Percentiles rank a stretch among this genome's conserved stretches.
Evolutionary conservation across 305 asterid species (phyloP).

Genomic region (Lippia alba): DNA sequence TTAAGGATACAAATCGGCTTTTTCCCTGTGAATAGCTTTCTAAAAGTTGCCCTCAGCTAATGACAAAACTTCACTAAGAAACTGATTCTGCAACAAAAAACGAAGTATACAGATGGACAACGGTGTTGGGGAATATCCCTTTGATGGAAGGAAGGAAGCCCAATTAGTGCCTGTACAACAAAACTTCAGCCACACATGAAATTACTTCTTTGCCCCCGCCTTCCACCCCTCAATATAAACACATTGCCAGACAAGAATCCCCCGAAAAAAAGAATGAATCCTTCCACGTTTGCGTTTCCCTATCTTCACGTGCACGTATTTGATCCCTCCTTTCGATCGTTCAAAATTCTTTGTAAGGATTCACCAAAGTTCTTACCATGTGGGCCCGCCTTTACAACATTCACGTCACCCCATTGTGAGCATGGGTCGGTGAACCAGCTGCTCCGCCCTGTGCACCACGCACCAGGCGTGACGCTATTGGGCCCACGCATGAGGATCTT

Average conservation of each 20-base stretch:
- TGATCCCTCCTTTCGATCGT: slow-evolving; percentile 53
- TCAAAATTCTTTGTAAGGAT: slow-evolving; percentile 55
- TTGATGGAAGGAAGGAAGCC: slow-evolving; percentile 35
- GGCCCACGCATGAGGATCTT: slow-evolving; percentile 69
- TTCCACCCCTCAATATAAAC: slow-evolving; percentile 38
- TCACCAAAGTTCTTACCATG: slow-evolving; percentile 54
- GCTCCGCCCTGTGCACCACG: slow-evolving; percentile 81
- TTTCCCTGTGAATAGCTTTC: slow-evolving; percentile 27
- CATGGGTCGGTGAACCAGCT: slow-evolving; percentile 87
- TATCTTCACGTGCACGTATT: slow-evolving; percentile 63
- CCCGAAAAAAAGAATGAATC: slow-evolving; percentile 41
- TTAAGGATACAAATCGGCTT: slow-evolving; percentile 30
- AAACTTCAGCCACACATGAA: slow-evolving; percentile 30
- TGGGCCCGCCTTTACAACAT: slow-evolving; percentile 72
- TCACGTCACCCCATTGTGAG: slow-evolving; percentile 88
- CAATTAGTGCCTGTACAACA: slow-evolving; percentile 38
- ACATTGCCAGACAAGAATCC: slow-evolving; percentile 31
- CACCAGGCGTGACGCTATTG: slow-evolving; percentile 81
- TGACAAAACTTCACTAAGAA: slow-evolving; percentile 17
- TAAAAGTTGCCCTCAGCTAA: slow-evolving; percentile 16
- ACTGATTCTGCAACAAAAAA: slow-evolving; percentile 20
- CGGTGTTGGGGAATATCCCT: slow-evolving; percentile 28
- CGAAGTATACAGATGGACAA: slow-evolving; percentile 5
- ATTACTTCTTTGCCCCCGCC: slow-evolving; percentile 8
- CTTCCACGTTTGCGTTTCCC: background rate